Percentiles rank a stretch among this genome's conserved stretches.
Conservation (phyloP, 108 stramenopile genomes). For the Discostella stelligeroides region DNA sequence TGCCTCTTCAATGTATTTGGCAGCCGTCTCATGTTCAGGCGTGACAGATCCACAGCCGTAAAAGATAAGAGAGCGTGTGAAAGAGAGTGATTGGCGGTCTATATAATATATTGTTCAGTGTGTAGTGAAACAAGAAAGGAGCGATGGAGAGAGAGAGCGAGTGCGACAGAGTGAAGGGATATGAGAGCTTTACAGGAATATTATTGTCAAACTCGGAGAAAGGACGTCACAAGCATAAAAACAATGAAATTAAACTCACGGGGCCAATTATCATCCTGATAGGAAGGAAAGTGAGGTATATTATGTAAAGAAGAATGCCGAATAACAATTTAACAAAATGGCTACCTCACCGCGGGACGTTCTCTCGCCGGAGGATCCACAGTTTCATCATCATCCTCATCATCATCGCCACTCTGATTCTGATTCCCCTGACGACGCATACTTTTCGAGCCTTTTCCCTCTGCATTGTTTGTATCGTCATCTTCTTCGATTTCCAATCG, state of each 20-base stretch:
- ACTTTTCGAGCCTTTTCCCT: neutral
- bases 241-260: slow-evolving; percentile 12
- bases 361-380: slow-evolving; percentile 83
- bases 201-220: no score
- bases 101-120: no score
- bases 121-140: no score
- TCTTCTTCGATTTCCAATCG: neutral
- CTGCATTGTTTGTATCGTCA: neutral
- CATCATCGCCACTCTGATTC: neutral
- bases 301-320: neutral
- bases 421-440: neutral
- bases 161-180: neutral
- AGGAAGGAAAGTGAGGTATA: no score
- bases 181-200: no score
- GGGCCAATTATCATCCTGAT: slow-evolving; percentile 50
- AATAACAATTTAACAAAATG: neutral
- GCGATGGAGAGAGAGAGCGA: neutral
- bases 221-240: neutral
- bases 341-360: slow-evolving; percentile 58
- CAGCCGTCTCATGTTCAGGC: slow-evolving; percentile 77
- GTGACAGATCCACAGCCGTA: slow-evolving; percentile 86
- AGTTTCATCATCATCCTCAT: neutral
- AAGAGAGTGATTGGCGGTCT: slow-evolving; percentile 75
- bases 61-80: slow-evolving; percentile 86
- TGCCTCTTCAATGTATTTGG: slow-evolving; percentile 66